Evolutionary conservation across 495 filamentous ascomycete species (phyloP).

Genomic region (Neurospora terricola): DNA sequence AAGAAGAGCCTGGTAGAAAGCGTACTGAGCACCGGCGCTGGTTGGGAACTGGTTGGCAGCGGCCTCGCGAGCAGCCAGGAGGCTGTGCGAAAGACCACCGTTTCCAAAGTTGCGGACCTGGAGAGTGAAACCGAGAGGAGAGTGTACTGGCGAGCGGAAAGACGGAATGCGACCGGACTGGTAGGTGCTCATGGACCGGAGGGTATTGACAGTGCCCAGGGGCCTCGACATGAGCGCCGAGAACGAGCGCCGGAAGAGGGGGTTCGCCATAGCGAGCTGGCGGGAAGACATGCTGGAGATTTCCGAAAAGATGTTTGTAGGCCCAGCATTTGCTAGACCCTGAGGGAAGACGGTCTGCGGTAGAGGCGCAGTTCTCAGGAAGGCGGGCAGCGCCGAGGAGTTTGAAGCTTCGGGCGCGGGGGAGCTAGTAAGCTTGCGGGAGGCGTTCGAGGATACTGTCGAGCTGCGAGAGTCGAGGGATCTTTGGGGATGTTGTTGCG

Average conservation of each 20-base stretch:
- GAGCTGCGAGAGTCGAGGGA: background rate
- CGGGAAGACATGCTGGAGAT: conserved; percentile 20
- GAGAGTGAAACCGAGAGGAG: conserved; percentile 3
- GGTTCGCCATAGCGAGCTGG: conserved; percentile 26
- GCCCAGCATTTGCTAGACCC: conserved; percentile 7
- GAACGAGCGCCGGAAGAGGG: conserved; percentile 22
- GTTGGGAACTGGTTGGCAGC: conserved; percentile 84
- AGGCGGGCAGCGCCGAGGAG: conserved; percentile 25
- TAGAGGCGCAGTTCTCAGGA: conserved; percentile 22
- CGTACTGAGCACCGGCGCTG: conserved; percentile 77
- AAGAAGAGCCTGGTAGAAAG: conserved; percentile 87
- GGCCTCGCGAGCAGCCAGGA: conserved; percentile 55
- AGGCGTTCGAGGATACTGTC: conserved; percentile 2
- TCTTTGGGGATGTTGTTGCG: conserved; percentile 1
- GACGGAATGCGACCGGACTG: conserved; percentile 14
- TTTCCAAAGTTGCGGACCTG: conserved; percentile 30
- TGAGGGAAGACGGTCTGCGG: conserved; percentile 12
- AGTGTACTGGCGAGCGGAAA: conserved; percentile 2
- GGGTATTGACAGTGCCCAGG: conserved; percentile 8
- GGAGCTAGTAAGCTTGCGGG: conserved; percentile 2
- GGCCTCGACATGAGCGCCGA: conserved; percentile 15
- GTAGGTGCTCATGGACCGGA: conserved; percentile 21
- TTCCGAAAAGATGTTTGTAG: conserved; percentile 18
- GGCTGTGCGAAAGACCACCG: conserved; percentile 33
- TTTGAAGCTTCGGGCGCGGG: background rate